Conservation (phyloP, 257 asterid genomes). For the Solanum commersonii region DNA sequence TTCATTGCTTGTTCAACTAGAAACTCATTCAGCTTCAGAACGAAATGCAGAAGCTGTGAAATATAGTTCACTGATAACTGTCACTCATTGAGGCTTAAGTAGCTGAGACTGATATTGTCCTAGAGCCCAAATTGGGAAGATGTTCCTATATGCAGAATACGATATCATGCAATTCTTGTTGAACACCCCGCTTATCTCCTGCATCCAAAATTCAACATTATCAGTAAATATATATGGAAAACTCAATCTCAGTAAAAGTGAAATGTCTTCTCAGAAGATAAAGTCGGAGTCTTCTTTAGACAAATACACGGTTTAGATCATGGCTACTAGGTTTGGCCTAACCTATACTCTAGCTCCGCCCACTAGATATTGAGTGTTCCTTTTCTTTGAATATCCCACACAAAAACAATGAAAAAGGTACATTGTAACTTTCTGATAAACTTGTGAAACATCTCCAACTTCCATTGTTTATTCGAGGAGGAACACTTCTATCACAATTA, state of each 20-base stretch:
- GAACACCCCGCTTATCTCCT: conserved; percentile 4
- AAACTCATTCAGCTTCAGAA: background rate
- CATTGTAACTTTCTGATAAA: background rate
- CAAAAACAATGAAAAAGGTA: background rate
- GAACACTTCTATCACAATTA: background rate
- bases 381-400: background rate
- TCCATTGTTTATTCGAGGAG: background rate
- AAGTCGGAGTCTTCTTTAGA: background rate
- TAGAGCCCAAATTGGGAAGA: conserved; percentile 14
- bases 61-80: no score
- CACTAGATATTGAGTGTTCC: background rate
- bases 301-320: background rate
- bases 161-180: conserved; percentile 8
- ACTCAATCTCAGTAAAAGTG: no score
- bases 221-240: no score
- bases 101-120: background rate
- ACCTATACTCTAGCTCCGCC: background rate
- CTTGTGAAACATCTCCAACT: background rate
- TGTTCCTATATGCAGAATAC: conserved; percentile 11
- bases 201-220: background rate
- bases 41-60: background rate
- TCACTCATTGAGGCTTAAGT: background rate
- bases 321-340: background rate
- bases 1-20: background rate
- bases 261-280: no score